Evolutionary conservation across 2,329 filamentous ascomycete species (phyloP).

Genomic region (Penicillium sp.): DNA sequence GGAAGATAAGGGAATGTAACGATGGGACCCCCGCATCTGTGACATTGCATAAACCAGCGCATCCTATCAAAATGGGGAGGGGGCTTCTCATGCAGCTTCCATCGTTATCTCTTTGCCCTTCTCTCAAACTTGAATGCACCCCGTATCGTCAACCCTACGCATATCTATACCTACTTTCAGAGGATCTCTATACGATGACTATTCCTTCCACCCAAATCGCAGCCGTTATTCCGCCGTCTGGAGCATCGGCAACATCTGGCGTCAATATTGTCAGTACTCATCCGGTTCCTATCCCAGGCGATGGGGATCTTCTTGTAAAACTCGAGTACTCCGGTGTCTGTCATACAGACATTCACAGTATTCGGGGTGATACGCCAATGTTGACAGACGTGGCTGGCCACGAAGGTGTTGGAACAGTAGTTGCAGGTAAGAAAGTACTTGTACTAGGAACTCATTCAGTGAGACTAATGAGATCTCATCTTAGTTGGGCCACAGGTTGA

Average conservation of each 20-base stretch:
- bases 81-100: not conserved
- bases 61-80: not conserved
- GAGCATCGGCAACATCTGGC: slow-evolving; percentile 20
- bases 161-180: not conserved
- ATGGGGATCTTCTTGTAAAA: slow-evolving; percentile 52
- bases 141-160: not conserved
- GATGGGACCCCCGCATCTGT: slow-evolving; percentile 23
- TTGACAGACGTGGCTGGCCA: slow-evolving; percentile 52
- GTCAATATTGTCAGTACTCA: slow-evolving; percentile 31
- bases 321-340: slow-evolving; percentile 54
- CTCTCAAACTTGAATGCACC: not conserved
- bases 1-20: slow-evolving; percentile 21
- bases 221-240: slow-evolving; percentile 33
- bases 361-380: slow-evolving; percentile 48
- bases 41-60: not conserved
- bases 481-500: slow-evolving; percentile 35
- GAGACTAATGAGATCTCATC: slow-evolving; percentile 23
- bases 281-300: slow-evolving; percentile 41
- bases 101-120: not conserved
- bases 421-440: slow-evolving; percentile 30
- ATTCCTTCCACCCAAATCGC: slow-evolving; percentile 35
- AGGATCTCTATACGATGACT: slow-evolving; percentile 9
- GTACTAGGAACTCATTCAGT: not conserved
- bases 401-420: slow-evolving; percentile 51
- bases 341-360: slow-evolving; percentile 53